Conservation (phyloP, 768 basidiomycete species). For the Porpolomopsis calyptriformis region DNA sequence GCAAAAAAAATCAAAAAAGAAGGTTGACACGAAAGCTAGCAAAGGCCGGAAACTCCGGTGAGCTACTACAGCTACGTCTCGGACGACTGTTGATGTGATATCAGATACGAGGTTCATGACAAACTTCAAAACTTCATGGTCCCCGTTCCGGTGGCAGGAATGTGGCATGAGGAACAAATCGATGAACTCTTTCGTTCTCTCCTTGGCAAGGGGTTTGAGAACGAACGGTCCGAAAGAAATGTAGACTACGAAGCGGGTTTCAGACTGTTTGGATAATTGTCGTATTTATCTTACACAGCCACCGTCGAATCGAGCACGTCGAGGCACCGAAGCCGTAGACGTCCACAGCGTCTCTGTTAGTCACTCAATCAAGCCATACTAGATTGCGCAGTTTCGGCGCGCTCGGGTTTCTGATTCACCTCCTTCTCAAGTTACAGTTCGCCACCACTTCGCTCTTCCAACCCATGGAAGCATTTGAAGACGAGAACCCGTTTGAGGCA, state of each 20-base stretch:
- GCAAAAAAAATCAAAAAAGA: constrained; percentile 64
- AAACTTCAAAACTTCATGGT: constrained; percentile 97
- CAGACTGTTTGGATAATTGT: constrained; percentile 53
- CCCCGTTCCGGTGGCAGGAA: constrained; percentile 55
- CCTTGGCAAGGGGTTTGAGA: constrained; percentile 63
- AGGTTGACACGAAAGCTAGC: constrained; percentile 91
- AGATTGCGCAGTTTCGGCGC: too few species aligned
- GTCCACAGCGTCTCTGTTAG: too few species aligned
- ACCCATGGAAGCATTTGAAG: constrained; percentile 48
- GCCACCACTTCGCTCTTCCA: too few species aligned
- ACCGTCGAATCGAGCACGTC: neutral
- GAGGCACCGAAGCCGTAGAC: too few species aligned
- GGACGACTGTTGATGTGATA: neutral
- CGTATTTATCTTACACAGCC: neutral
- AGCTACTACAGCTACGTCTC: constrained; percentile 12
- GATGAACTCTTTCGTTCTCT: constrained; percentile 89
- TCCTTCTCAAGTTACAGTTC: too few species aligned
- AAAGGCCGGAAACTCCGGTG: constrained; percentile 90
- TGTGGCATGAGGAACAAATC: constrained; percentile 94
- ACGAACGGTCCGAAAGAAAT: constrained; percentile 18
- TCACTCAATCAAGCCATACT: too few species aligned
- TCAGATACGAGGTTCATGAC: constrained; percentile 86
- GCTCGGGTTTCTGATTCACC: too few species aligned
- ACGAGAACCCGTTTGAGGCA: constrained; percentile 60
- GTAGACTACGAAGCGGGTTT: too few species aligned